Conservation (phyloP, 1,284 basidiomycete genomes). For the Hymenochaete sp. region DNA sequence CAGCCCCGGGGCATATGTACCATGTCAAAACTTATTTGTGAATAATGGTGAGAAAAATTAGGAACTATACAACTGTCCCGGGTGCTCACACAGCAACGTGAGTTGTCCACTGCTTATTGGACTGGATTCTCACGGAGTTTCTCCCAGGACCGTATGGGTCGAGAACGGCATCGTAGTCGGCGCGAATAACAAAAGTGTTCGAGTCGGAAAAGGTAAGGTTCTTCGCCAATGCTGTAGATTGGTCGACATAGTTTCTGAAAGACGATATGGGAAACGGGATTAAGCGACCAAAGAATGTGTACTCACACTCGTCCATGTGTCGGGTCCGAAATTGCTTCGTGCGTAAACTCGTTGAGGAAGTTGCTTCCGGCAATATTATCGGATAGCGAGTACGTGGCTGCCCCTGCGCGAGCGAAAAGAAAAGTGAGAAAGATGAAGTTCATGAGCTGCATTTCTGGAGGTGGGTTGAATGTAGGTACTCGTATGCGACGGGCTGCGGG, state of each 20-base stretch:
- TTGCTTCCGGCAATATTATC: slow-evolving; percentile 34
- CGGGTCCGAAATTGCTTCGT: slow-evolving; percentile 38
- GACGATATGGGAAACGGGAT: slow-evolving; percentile 5
- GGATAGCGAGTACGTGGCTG: slow-evolving; percentile 28
- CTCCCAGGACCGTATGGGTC: slow-evolving; percentile 27
- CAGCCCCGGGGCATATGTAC: slow-evolving; percentile 54
- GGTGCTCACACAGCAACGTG: slow-evolving; percentile 28
- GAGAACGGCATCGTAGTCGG: slow-evolving; percentile 27
- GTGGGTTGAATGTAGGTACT: no score
- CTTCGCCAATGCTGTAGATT: slow-evolving; percentile 33
- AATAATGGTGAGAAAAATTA: slow-evolving; percentile 2
- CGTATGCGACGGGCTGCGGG: no score
- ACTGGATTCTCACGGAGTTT: slow-evolving; percentile 29
- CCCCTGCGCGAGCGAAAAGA: slow-evolving; percentile 5
- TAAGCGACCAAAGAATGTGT: neutral
- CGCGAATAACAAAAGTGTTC: slow-evolving; percentile 38
- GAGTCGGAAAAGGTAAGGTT: slow-evolving; percentile 41
- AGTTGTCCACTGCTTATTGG: slow-evolving; percentile 25
- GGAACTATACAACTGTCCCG: neutral
- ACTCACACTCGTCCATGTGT: slow-evolving; percentile 41
- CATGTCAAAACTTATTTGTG: slow-evolving; percentile 27
- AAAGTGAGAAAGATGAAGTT: neutral
- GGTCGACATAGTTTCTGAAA: slow-evolving; percentile 43
- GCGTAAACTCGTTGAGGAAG: slow-evolving; percentile 37
- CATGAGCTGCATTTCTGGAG: no score